Base-by-base conservation (phyloP, 2,329 filamentous ascomycete species). In the Hypoxylon sp. region DNA sequence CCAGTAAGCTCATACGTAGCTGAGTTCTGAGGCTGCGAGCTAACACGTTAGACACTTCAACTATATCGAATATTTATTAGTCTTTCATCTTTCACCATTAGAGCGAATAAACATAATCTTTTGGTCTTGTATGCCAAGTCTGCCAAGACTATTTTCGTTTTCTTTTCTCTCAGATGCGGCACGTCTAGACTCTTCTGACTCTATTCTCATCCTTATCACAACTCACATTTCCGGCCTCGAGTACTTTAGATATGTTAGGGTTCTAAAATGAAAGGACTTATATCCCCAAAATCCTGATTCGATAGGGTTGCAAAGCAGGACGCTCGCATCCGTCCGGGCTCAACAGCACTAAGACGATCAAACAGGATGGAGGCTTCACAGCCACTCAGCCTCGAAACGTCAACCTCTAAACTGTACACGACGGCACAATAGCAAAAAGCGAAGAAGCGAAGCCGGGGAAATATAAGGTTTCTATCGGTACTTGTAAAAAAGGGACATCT, bases 321-420 rank as follows among this genome's bases (percentile, higher is more conserved):
- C 15, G 23, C 20, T 42, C 20, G 38, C 21, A 4, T 48, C 27
- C 13, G 42, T 47, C 29, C 29, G 45, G 41, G 38, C 27, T 31
- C 21, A 37, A 62, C 42, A 23, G 35, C 40, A 45, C 29, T 21
- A 42, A 55, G 64, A 57, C 59, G 62, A 66, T 66, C 59, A 66
- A 64, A 66, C 64, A 51, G 47, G 33, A 58, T 37, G 52, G 38
- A 52, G 49, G 53, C 46, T 55, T 60, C 62, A 64, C 40, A 63
- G 63, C 55, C 61, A 59, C 55, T 29, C 31, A 45, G 26, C 20
- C 40, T 46, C 18, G 40, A 20, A 50, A 35, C 17, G 29, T 37
- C 45, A 20, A 11, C 29, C 35, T 15, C 46, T 18, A 48, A n/a
- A 29, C 27, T 49, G 20, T 60, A 23, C 23, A 45, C 37, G 18